Evolutionary conservation across 2,329 filamentous ascomycete species (phyloP), one percentile per base, ranked within the genome.

Genomic region (Exophiala sp.): DNA sequence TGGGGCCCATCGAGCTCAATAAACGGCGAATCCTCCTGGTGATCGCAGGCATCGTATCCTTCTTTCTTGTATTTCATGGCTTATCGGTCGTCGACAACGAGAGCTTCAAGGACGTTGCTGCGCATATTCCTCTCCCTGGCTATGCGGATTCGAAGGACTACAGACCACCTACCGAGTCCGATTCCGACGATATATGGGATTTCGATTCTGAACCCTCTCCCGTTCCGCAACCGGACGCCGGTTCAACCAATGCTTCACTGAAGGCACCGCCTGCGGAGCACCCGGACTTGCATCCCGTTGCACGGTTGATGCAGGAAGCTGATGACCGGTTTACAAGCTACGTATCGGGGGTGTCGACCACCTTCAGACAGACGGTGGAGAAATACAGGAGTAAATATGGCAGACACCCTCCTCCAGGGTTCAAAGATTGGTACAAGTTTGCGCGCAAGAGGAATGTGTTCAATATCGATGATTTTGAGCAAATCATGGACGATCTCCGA

Each of bases 321-420:
- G 63, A 70, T 44, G 52, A 49, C n/a, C 52, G 55, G 27, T 70
- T 65, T 60, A 57, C 58, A 27, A 42, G 50, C 27, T 68, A 68
- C 42, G 64, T 67, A 37, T 56, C 59, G 11, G 55, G 58, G 32
- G 60, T 66, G 34, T 67, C 67, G 13, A 62, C 55, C 16, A 67
- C 59, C n/a, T 69, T 70, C 58, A 62, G 61, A 48, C 63, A 66
- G 52, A 66, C 68, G 2, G 66, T 70, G 23, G 59, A 62, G 41
- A 68, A 65, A 49, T 71, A 70, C 52, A 58, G 68, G 44, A 56
- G 58, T 32, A 64, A 49, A 37, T 62, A 69, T 60, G 68, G 68
- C 23, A 60, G 68, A 50, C 67, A 70, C 57, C 68, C 68, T 30
- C 68, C 68, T 1, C 68, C 68, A 21, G 66, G 66, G 1, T 70